Evolutionary conservation across 2,329 filamentous ascomycete genomes (phyloP).

Genomic region (Colletotrichum costaricense): DNA sequence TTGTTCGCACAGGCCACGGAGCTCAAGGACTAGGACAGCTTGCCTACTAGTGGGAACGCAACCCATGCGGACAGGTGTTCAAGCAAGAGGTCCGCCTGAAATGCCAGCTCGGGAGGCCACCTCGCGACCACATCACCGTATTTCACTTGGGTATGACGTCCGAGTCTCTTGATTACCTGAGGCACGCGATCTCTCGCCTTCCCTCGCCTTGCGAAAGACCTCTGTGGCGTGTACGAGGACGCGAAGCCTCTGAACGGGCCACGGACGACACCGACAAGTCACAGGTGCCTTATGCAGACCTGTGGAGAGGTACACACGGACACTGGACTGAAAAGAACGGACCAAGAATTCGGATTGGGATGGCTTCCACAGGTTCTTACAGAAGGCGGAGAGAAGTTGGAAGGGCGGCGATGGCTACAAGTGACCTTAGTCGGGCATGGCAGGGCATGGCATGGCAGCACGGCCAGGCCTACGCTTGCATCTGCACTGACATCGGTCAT

Average conservation of each 20-base stretch:
- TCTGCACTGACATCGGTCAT: background rate
- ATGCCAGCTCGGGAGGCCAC: constrained; percentile 1
- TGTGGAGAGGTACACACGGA: constrained; percentile 17
- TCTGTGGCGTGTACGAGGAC: background rate
- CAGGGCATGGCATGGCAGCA: background rate
- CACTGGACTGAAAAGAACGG: constrained; percentile 7
- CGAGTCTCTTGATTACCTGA: background rate
- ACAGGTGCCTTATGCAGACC: background rate
- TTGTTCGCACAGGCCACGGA: background rate
- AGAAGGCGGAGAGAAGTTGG: background rate
- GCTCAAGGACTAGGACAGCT: background rate
- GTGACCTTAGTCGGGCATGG: background rate
- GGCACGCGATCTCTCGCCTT: background rate
- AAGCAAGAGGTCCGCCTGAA: background rate
- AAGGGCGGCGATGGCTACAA: background rate
- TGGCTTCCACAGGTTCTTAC: background rate
- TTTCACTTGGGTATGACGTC: background rate
- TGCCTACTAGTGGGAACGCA: background rate
- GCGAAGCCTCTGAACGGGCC: background rate
- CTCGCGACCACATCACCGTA: background rate
- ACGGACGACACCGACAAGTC: constrained; percentile 2
- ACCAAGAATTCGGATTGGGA: constrained; percentile 1
- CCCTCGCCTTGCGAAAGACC: background rate
- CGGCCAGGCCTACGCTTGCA: constrained; percentile 8
- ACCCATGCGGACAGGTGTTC: background rate